These are phyloP conservation scores for Dactylorhiza incarnata DNA, from an alignment of 106 monocot species.

Conservation along the genomic window DNA sequence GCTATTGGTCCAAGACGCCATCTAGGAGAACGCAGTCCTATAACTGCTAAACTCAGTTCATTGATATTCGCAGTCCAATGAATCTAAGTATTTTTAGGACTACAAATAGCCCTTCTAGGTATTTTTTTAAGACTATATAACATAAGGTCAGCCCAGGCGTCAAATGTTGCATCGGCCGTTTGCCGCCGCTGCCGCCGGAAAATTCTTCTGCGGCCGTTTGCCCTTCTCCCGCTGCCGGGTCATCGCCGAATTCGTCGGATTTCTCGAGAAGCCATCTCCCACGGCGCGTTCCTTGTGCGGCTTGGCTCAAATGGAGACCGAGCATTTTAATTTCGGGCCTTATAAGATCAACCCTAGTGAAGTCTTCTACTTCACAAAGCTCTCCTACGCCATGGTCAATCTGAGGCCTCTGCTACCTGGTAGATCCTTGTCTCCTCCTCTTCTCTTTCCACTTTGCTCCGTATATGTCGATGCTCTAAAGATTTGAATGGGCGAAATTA, in stretches of 20 bases:
- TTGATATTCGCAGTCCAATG: too few relatives aligned
- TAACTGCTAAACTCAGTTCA: too few relatives aligned
- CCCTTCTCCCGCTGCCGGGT: neutral
- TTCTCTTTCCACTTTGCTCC: neutral
- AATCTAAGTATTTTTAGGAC: too few relatives aligned
- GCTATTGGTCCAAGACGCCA: too few relatives aligned
- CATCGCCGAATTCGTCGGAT: neutral
- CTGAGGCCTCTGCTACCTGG: slow-evolving; percentile 61
- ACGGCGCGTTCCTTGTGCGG: slow-evolving; percentile 6
- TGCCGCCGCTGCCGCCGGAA: slow-evolving; percentile 13
- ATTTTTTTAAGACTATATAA: too few relatives aligned
- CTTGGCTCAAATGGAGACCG: slow-evolving; percentile 15
- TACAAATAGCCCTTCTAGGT: too few relatives aligned
- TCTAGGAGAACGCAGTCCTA: too few relatives aligned
- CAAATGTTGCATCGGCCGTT: too few relatives aligned
- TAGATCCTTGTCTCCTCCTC: slow-evolving; percentile 7
- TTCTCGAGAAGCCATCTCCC: neutral
- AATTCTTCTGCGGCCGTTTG: neutral
- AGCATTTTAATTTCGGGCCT: slow-evolving; percentile 42
- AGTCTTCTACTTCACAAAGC: slow-evolving; percentile 52
- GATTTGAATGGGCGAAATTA: neutral
- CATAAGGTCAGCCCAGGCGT: too few relatives aligned
- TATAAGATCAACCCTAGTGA: slow-evolving; percentile 61
- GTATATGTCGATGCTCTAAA: neutral
- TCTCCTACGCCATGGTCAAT: slow-evolving; percentile 64